Conservation (phyloP, 495 filamentous ascomycete species). For the Thozetella sp. region DNA sequence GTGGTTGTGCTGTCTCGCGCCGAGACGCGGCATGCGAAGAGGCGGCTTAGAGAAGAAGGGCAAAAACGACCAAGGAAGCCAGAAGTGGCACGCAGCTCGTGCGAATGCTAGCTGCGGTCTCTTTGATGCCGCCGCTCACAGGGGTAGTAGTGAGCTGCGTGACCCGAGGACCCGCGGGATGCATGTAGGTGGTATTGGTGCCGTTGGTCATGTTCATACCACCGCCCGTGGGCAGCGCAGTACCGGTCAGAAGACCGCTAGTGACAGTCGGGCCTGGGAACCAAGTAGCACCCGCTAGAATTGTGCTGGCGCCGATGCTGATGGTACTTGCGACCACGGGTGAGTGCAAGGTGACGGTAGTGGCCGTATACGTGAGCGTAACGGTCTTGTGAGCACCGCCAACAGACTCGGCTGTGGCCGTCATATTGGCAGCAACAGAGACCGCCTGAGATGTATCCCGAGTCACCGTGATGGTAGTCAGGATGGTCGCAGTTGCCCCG, state of each 20-base stretch:
- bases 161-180: neutral
- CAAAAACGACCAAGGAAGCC: neutral
- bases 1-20: too few species aligned
- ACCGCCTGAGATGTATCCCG: neutral
- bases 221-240: neutral
- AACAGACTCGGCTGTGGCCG: neutral
- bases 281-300: neutral
- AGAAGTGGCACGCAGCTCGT: too few species aligned
- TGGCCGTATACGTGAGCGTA: neutral
- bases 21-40: neutral
- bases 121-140: neutral
- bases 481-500: neutral
- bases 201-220: slow-evolving; percentile 1
- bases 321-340: neutral
- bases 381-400: neutral
- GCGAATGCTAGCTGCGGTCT: too few species aligned
- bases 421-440: neutral
- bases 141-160: neutral
- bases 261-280: neutral
- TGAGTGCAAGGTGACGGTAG: neutral
- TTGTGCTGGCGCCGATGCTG: neutral
- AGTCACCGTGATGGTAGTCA: neutral
- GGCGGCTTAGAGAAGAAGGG: neutral
- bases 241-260: neutral
- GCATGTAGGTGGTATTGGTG: neutral